A percentile compares a stretch with the other conserved stretches of the same genome.
Evolutionary conservation across 495 filamentous ascomycete genomes (phyloP).

Genomic region (Cetradonia linearis): DNA sequence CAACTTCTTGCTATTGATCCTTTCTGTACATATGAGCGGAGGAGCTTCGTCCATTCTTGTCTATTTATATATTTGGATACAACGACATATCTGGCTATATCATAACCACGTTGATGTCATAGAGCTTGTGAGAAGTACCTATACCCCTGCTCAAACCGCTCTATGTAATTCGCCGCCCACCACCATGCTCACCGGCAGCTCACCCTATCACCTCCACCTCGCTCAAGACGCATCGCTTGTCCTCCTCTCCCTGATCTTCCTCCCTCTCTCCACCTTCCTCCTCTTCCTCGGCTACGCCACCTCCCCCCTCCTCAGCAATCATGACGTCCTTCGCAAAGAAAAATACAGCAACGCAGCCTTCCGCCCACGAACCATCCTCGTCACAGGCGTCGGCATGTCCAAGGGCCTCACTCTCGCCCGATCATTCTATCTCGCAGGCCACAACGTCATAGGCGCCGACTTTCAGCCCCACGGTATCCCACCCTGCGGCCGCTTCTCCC

Average conservation of each 20-base stretch:
- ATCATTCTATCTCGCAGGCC: conserved; percentile 52
- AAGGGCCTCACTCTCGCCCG: conserved; percentile 61
- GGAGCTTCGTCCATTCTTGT: neutral
- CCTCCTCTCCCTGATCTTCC: conserved; percentile 39
- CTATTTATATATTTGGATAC: neutral
- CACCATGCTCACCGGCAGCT: conserved; percentile 24
- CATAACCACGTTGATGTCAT: neutral
- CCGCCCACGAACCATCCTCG: conserved; percentile 51
- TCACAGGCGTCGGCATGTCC: conserved; percentile 61
- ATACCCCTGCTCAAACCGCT: neutral
- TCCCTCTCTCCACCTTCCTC: conserved; percentile 45
- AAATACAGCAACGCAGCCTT: conserved; percentile 30
- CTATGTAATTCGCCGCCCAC: neutral
- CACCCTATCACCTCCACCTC: conserved; percentile 32
- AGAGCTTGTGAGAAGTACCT: neutral
- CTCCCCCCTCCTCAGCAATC: conserved; percentile 18
- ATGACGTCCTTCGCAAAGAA: neutral
- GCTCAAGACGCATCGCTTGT: conserved; percentile 41
- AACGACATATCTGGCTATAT: neutral
- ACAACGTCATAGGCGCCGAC: conserved; percentile 64
- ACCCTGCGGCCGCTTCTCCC: conserved; percentile 37
- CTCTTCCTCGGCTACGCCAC: conserved; percentile 29
- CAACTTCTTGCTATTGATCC: neutral
- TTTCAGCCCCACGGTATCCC: conserved; percentile 43
- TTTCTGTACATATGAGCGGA: too few species aligned